Percentiles rank a stretch among this genome's conserved stretches.
phyloP scores from a whole-genome alignment of 352 stramenopile genomes.

The Phytophthora ramorum region DNA sequence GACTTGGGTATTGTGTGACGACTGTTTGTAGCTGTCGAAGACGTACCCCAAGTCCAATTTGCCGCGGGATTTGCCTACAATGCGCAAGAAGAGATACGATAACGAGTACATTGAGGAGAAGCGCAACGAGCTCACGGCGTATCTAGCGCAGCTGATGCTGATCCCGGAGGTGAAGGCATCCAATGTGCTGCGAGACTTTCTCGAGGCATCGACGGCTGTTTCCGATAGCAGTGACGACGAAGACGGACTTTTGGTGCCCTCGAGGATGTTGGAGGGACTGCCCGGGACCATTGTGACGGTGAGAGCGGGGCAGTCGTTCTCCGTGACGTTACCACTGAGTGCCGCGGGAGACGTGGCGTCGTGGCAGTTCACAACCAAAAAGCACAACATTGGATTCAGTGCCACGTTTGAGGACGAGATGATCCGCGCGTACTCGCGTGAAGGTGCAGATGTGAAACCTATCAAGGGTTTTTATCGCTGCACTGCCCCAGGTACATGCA shows the following conservation, averaged over 20 bases:
- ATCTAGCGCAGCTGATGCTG: constrained; percentile 58
- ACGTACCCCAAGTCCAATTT: constrained; percentile 79
- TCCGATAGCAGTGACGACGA: constrained; percentile 70
- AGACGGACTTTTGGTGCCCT: constrained; percentile 36
- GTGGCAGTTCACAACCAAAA: constrained; percentile 83
- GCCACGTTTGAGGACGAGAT: constrained; percentile 70
- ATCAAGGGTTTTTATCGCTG: constrained; percentile 75
- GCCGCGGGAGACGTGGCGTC: constrained; percentile 56
- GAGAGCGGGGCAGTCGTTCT: constrained; percentile 73
- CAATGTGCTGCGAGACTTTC: constrained; percentile 64
- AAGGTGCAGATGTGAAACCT: constrained; percentile 65
- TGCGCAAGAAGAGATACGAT: constrained; percentile 78
- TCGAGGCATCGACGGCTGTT: constrained; percentile 55
- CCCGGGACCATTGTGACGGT: constrained; percentile 75
- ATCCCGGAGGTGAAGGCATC: constrained; percentile 63
- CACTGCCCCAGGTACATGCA: constrained; percentile 53
- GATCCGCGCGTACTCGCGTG: constrained; percentile 70
- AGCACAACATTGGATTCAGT: constrained; percentile 85
- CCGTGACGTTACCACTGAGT: constrained; percentile 55
- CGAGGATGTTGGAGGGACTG: constrained; percentile 60
- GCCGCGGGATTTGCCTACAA: constrained; percentile 62
- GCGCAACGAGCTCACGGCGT: constrained; percentile 62
- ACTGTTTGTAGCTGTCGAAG: constrained; percentile 58
- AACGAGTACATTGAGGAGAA: constrained; percentile 85
- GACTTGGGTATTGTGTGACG: not conserved